Conservation (phyloP, 2,329 filamentous ascomycete species). For the Xylariaceae sp. region DNA sequence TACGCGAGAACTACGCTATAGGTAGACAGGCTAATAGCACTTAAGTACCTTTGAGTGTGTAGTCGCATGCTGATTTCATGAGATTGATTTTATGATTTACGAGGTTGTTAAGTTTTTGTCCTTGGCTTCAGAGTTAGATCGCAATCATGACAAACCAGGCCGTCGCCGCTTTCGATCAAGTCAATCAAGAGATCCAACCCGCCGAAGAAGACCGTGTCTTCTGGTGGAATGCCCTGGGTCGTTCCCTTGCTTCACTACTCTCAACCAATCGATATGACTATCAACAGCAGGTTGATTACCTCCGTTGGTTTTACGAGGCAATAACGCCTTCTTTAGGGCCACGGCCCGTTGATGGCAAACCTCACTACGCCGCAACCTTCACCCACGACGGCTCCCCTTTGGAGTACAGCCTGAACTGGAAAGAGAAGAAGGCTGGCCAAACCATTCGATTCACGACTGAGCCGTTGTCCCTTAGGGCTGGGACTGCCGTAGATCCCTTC, state of each 20-base stretch:
- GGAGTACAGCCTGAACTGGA: constrained; percentile 16
- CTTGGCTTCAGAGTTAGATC: too few species aligned
- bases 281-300: constrained; percentile 4
- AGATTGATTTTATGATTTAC: too few species aligned
- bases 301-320: constrained; percentile 8
- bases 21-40: too few species aligned
- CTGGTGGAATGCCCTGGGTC: constrained; percentile 6
- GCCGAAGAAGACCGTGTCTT: background rate
- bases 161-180: background rate
- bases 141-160: too few species aligned
- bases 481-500: constrained; percentile 2
- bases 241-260: constrained; percentile 4
- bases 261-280: background rate
- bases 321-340: constrained; percentile 3
- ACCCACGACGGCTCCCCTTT: constrained; percentile 3
- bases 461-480: background rate
- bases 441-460: constrained; percentile 14
- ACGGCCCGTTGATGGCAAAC: background rate
- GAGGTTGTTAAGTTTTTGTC: too few species aligned
- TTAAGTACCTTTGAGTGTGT: too few species aligned
- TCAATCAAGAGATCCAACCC: background rate
- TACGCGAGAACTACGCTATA: too few species aligned
- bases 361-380: background rate
- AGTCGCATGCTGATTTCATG: too few species aligned
- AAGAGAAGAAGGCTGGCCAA: constrained; percentile 3